Base-by-base conservation (phyloP, 2,329 filamentous ascomycete genomes). In the Neofusicoccum ribis region DNA sequence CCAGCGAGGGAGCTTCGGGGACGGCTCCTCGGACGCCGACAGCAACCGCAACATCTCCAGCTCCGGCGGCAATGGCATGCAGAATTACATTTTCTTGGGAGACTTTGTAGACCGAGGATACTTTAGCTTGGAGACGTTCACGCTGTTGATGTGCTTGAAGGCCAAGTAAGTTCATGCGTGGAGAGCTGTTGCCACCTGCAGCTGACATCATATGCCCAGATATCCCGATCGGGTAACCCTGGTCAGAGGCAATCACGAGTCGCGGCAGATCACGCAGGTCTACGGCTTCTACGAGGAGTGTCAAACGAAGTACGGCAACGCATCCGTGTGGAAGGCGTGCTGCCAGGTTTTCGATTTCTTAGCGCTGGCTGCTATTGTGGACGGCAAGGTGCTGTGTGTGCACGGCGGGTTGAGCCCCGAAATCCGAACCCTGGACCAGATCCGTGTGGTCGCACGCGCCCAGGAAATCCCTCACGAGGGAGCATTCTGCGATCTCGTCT, bases 211-310 rank as follows among this genome's bases (percentile, higher is more conserved):
- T 65, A 23, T 27, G 36, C 41, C 31, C 63, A 89, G 87, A 79
- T 91, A 88, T 72, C 89, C 89, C 46, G 88, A 91, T 72, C 84
- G 86, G 68, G 88, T 92, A 68, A 91, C 89, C 0, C 82, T 92
- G 36, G 88, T 92, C 37, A 87, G 89, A 61, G 89, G 89, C 41
- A 91, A 99, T 82, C 95, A 99, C 86, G 95, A 99, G 82, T 97
- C 93, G 69, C 90, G 95, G 73, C 95, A 99, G 82, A 99, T 99
- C 79, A 99, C 95, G 51, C 94, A 98, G 80, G 95, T 99, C 66
- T 99, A 99, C 78, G 95, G 95, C 68, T 99, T 99, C 83, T 99
- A 99, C 83, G 95, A 98, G 79, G 95, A 99, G 80, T 99, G 95
- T 78, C 88, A 98, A 73, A 91, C 93, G 78, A 99, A 99, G 83